Conservation (phyloP, 345 rosid species). For the Isatis tinctoria region DNA sequence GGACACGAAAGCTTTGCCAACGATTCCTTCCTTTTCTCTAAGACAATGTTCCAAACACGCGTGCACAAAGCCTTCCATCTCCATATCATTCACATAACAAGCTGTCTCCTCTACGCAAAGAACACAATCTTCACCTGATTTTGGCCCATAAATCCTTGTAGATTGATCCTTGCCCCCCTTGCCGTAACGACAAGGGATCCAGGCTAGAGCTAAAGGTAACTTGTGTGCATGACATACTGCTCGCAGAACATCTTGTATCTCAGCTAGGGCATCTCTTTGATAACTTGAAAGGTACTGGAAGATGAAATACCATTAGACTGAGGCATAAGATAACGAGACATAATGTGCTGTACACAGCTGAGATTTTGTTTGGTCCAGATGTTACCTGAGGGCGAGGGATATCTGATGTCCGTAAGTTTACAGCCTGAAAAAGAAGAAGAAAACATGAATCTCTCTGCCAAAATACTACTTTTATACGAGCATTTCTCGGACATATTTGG, state of each 20-base stretch:
- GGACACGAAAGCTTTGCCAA: constrained; percentile 84
- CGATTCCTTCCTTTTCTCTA: constrained; percentile 80
- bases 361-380: background rate
- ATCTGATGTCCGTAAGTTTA: constrained; percentile 56
- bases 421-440: constrained; percentile 57
- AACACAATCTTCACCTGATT: constrained; percentile 42
- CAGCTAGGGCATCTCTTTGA: constrained; percentile 71
- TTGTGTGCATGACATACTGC: constrained; percentile 88
- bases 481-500: background rate
- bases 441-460: constrained; percentile 16
- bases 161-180: constrained; percentile 41
- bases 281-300: constrained; percentile 69
- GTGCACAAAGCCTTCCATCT: constrained; percentile 75
- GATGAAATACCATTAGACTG: constrained; percentile 11
- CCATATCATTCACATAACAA: constrained; percentile 72
- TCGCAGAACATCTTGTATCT: constrained; percentile 80
- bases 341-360: background rate
- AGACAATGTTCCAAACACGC: constrained; percentile 73
- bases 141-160: constrained; percentile 38
- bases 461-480: background rate
- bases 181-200: constrained; percentile 67
- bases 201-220: constrained; percentile 77
- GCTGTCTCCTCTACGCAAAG: constrained; percentile 66
- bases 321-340: background rate
- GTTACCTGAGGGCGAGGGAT: constrained; percentile 46